Base-by-base conservation (phyloP, 495 filamentous ascomycete species). In the Neurospora sublineolata region DNA sequence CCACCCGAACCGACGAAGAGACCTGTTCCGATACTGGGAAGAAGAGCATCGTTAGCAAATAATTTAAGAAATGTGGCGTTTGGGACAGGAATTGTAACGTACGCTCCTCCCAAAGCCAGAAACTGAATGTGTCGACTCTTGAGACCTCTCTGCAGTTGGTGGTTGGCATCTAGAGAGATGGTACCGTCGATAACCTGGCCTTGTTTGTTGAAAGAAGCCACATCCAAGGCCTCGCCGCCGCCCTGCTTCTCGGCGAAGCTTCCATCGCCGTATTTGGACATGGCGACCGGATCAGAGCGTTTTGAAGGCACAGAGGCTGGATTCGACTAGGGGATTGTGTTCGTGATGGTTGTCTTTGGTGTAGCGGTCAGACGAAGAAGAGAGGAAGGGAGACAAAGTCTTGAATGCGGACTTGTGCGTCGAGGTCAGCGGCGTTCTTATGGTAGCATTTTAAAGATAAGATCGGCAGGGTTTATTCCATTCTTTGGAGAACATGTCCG, bases 41-140 rank as follows among this genome's bases (percentile, higher is more conserved):
- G 23, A n/a, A 36, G 20, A 20, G 52, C 16, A 67, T 11, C 9
- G 36, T 44, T 69, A 23, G 41, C 37, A n/a, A 23, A 10, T 2
- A n/a, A 12, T 20, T 20, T 11, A 11, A 39, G 38, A 7, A 14
- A 1, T 36, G 9, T 27, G 6, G 46, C 14, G 1, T 5, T 7
- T 27, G 12, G 12, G 6, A 9, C 7, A 64, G 52, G 12, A 0
- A 1, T 33, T 20, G 11, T 14, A 37, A 79, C 80, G 76, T 72
- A 83, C 80, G 82, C 83, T 69, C 89, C 89, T 30, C 89, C 90
- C 52, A 92, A 87, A 11, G 90, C 90, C 75, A 92, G 87, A 80
- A 92, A 91, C 77, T 92, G 89, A 60, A 92, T 82, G 71, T 92
- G 89, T 44, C 90, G 82, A 71, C 87, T 88, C 79, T 90, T 90